Evolutionary conservation across 2,329 filamentous ascomycete species (phyloP), one percentile per base, ranked within the genome.

Genomic region (Pestalotiopsis sp.): DNA sequence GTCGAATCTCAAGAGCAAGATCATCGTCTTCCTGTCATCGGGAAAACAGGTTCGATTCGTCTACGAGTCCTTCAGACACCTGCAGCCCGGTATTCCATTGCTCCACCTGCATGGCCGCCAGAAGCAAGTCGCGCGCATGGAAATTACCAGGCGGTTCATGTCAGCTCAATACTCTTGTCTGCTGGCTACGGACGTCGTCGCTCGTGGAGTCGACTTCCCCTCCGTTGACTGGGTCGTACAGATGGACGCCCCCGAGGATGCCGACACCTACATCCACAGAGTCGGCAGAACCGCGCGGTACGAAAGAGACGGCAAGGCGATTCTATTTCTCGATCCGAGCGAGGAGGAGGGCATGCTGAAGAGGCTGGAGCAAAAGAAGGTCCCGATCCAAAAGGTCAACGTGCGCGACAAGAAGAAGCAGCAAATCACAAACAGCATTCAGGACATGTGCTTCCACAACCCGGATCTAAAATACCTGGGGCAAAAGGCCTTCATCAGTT

Each of bases 151-250:
- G 4, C 91, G 92, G 65, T 99, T 98, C 79, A 91, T 93, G 0
- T 85, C 90, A 0, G 89, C 95, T 1, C 94, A 96, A 76, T 87
- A 93, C 68, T 92, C 93, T 0, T 98, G 96, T 77, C 86, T 99
- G 0, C 97, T 99, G 78, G 94, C 96, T 1, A 99, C 96, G 0
- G 96, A 99, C 77, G 94, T 99, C 5, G 94, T 97, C 3, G 96
- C 96, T 0, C 89, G 96, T 79, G 96, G 96, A 71, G 88, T 99
- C 13, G 96, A 99, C 79, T 98, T 99, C 77, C 96, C 96, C 0
- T 92, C 94, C 3, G 96, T 99, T 0, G 96, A 99, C 79, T 99
- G 96, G 92, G 96, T 99, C 4, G 94, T 99, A n/a, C 96, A 99
- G 78, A 87, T 93, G n/a, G 96, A 99, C 79, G 97, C 93, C 73